Evolutionary conservation across 306 rosid species (phyloP).

Genomic region (Malus sylvestris): DNA sequence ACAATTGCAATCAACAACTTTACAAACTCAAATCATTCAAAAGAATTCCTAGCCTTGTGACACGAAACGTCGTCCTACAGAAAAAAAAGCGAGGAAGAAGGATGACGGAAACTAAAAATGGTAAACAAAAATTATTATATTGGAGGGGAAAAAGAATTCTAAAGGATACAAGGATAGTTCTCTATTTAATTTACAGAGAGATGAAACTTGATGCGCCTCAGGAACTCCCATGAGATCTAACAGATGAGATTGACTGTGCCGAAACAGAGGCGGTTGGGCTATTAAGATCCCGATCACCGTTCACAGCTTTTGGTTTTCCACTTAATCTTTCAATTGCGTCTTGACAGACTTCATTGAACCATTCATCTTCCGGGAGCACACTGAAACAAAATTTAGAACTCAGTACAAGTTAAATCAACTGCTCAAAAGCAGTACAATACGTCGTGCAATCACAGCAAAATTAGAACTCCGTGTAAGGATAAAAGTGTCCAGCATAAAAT

Average conservation of each 20-base stretch:
- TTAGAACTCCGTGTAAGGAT: too few species aligned
- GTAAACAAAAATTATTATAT: slow-evolving; percentile 11
- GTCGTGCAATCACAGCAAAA: too few species aligned
- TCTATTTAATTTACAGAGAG: slow-evolving; percentile 35
- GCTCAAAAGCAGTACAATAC: too few species aligned
- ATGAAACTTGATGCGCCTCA: slow-evolving; percentile 25
- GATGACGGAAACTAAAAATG: not conserved
- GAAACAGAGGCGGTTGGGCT: slow-evolving; percentile 98
- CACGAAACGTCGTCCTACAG: slow-evolving; percentile 14
- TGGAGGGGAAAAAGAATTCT: not conserved
- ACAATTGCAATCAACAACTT: slow-evolving; percentile 34
- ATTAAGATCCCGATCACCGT: slow-evolving; percentile 73
- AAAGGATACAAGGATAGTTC: slow-evolving; percentile 19
- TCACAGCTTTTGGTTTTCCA: slow-evolving; percentile 76
- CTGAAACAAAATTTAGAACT: slow-evolving; percentile 32
- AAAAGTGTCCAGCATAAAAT: too few species aligned
- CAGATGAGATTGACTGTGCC: slow-evolving; percentile 91
- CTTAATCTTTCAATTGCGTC: slow-evolving; percentile 80
- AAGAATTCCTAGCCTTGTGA: slow-evolving; percentile 22
- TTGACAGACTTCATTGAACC: slow-evolving; percentile 85
- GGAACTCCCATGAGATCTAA: slow-evolving; percentile 87
- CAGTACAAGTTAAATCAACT: not conserved
- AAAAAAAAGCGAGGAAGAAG: not conserved
- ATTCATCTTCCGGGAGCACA: slow-evolving; percentile 83
- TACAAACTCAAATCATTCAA: slow-evolving; percentile 32